Evolutionary conservation across 805 yeast species (phyloP).

Genomic region (Kuraishia hungarica): DNA sequence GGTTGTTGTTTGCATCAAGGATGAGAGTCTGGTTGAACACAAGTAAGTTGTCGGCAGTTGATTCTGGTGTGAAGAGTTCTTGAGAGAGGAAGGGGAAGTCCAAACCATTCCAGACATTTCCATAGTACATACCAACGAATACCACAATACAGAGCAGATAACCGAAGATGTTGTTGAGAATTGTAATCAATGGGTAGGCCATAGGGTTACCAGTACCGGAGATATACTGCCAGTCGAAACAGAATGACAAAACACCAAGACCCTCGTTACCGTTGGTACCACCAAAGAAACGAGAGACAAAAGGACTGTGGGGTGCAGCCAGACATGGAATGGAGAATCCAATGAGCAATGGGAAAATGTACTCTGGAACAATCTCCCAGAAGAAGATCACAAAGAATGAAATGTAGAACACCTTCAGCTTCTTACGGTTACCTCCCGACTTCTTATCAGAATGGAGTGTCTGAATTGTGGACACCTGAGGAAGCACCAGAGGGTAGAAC

Average conservation of each 20-base stretch:
- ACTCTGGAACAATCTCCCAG: conserved; percentile 58
- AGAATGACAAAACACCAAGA: conserved; percentile 56
- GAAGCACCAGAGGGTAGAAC: conserved; percentile 67
- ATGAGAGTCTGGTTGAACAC: conserved; percentile 22
- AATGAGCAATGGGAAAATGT: conserved; percentile 48
- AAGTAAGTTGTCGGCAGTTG: conserved; percentile 13
- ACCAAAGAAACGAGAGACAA: conserved; percentile 62
- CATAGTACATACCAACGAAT: conserved; percentile 28
- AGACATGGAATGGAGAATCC: conserved; percentile 59
- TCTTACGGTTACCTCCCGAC: conserved; percentile 44
- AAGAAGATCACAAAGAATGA: conserved; percentile 30
- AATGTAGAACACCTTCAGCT: conserved; percentile 37
- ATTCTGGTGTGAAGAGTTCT: conserved; percentile 17
- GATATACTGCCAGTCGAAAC: conserved; percentile 66
- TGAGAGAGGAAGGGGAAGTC: conserved; percentile 27
- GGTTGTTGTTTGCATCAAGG: conserved; percentile 13
- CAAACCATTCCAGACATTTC: conserved; percentile 41
- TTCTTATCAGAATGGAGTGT: conserved; percentile 40
- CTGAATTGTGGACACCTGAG: conserved; percentile 43
- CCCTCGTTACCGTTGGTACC: conserved; percentile 39
- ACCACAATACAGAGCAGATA: conserved; percentile 32
- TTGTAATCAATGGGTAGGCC: conserved; percentile 50
- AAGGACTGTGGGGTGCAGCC: conserved; percentile 50
- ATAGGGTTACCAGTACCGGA: conserved; percentile 47
- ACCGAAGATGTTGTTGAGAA: conserved; percentile 23